These are phyloP conservation scores for Lithospermum erythrorhizon DNA, from an alignment of 257 asterid genomes.

Conservation along the genomic window DNA sequence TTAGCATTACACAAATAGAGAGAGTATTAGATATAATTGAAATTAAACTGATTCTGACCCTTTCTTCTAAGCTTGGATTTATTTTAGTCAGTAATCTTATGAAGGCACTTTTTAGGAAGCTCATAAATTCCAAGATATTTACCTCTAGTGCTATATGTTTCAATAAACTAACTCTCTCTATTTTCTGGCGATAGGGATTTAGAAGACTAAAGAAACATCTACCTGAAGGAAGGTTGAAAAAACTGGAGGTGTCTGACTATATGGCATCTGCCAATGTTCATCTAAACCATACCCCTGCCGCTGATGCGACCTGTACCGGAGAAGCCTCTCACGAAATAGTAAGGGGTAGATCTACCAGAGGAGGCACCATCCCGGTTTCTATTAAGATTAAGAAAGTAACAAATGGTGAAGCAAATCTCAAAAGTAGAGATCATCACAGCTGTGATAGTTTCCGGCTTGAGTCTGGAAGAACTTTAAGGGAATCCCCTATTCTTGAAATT, in stretches of 20 bases:
- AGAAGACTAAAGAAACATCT: constrained; percentile 60
- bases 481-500: constrained; percentile 26
- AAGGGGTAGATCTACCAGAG: constrained; percentile 26
- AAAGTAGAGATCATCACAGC: constrained; percentile 16
- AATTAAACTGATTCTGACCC: too few species aligned
- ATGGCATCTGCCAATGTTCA: constrained; percentile 19
- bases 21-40: too few species aligned
- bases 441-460: constrained; percentile 20
- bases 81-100: too few species aligned
- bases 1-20: too few species aligned
- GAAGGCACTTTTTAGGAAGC: too few species aligned
- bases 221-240: constrained; percentile 30
- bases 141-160: neutral
- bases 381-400: constrained; percentile 45
- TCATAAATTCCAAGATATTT: neutral
- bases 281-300: constrained; percentile 8
- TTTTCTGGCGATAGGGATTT: constrained; percentile 31
- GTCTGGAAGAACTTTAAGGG: constrained; percentile 27
- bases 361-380: constrained; percentile 36
- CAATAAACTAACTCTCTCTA: neutral
- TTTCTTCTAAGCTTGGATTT: too few species aligned
- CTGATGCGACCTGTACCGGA: constrained; percentile 18
- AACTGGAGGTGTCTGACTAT: constrained; percentile 19
- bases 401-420: constrained; percentile 23
- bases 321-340: constrained; percentile 21